A percentile compares a stretch with the other conserved stretches of the same genome.
phyloP scores from a whole-genome alignment of 2,329 filamentous ascomycete genomes.

The Ambrosiella xylebori region DNA sequence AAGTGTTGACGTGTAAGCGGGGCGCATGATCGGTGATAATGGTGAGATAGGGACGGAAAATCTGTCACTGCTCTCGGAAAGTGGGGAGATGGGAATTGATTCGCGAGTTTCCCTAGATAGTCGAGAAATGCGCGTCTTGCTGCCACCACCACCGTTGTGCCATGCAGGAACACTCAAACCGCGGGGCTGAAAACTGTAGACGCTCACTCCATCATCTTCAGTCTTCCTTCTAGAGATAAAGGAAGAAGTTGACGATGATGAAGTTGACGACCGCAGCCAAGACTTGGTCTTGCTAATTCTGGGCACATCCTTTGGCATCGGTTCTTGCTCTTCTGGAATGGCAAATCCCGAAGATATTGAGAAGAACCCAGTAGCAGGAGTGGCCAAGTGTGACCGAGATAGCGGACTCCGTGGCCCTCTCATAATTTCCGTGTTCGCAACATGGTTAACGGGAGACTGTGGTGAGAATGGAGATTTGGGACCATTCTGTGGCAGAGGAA shows the following conservation, averaged over 20 bases:
- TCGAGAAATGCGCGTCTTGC: neutral
- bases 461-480: neutral
- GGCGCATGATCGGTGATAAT: neutral
- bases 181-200: slow-evolving; percentile 1
- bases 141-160: neutral
- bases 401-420: neutral
- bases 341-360: neutral
- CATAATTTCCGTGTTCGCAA: neutral
- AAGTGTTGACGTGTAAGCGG: neutral
- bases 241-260: slow-evolving; percentile 1
- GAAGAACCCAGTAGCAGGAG: slow-evolving; percentile 4
- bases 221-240: neutral
- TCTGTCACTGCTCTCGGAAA: neutral
- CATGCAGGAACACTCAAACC: slow-evolving; percentile 1
- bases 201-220: neutral
- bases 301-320: neutral
- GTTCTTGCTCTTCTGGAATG: neutral
- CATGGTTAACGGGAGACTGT: neutral
- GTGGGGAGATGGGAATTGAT: neutral
- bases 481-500: neutral
- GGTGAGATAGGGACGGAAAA: neutral
- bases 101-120: neutral
- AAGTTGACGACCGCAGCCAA: neutral
- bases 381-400: neutral
- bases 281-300: neutral